Conservation (phyloP, 495 filamentous ascomycete species). For the Tuber melanosporum region DNA sequence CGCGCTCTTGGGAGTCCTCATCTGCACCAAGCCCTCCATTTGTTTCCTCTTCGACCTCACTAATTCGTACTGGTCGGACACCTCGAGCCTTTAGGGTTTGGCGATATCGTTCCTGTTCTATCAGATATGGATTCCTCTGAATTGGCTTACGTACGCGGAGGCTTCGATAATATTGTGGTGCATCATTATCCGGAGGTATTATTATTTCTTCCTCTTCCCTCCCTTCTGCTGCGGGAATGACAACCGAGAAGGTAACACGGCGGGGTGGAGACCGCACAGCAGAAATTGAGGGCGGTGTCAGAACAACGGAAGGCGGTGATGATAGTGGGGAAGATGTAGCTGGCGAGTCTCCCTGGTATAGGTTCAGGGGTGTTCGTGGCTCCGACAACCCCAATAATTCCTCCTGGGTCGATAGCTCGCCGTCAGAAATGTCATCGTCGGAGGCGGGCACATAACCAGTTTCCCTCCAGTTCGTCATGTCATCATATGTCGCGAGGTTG, state of each 20-base stretch:
- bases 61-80: conserved; percentile 49
- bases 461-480: conserved; percentile 59
- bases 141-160: conserved; percentile 56
- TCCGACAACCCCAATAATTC: conserved; percentile 3
- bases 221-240: neutral
- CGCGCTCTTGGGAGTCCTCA: conserved; percentile 42
- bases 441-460: conserved; percentile 59
- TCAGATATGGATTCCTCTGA: conserved; percentile 54
- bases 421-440: conserved; percentile 50
- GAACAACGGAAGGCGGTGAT: conserved; percentile 43
- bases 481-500: conserved; percentile 7
- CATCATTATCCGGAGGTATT: conserved; percentile 3
- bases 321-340: conserved; percentile 46
- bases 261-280: neutral
- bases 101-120: conserved; percentile 53
- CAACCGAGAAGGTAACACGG: conserved; percentile 19
- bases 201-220: neutral
- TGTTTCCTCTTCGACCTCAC: conserved; percentile 24
- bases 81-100: conserved; percentile 49
- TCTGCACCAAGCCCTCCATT: conserved; percentile 19
- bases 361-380: conserved; percentile 8
- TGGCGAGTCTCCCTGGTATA: neutral
- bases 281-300: neutral
- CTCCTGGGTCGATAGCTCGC: conserved; percentile 34
- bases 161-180: conserved; percentile 20